These are phyloP conservation scores for Colletotrichum sp. DNA, from an alignment of 2,329 filamentous ascomycete genomes.

Conservation along the genomic window DNA sequence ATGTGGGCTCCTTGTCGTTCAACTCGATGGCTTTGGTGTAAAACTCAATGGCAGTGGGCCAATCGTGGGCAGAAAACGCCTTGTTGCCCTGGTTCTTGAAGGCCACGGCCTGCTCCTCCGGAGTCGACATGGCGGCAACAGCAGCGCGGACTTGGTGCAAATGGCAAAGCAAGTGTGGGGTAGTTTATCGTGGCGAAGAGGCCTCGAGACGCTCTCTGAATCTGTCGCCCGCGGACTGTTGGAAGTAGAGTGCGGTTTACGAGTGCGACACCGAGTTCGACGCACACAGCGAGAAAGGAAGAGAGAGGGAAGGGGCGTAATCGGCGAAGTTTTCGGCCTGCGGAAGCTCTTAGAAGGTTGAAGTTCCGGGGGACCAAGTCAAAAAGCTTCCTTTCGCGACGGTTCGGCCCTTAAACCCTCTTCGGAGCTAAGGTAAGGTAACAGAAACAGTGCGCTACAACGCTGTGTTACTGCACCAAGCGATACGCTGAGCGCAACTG, in stretches of 20 bases:
- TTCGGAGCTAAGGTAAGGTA: conserved; percentile 11
- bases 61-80: conserved; percentile 88
- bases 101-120: conserved; percentile 73
- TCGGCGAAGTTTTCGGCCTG: conserved; percentile 7
- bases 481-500: not conserved
- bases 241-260: not conserved
- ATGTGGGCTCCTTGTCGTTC: conserved; percentile 84
- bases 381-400: conserved; percentile 15
- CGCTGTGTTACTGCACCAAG: not conserved
- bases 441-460: conserved; percentile 6
- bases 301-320: not conserved
- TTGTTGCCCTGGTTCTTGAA: conserved; percentile 96
- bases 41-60: conserved; percentile 78
- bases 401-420: conserved; percentile 21
- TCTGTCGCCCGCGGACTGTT: not conserved
- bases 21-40: conserved; percentile 89
- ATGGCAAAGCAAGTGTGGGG: conserved; percentile 1
- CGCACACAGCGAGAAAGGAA: not conserved
- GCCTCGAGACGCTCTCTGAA: not conserved
- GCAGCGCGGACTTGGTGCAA: not conserved
- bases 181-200: conserved; percentile 4
- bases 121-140: conserved; percentile 41
- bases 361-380: conserved; percentile 9
- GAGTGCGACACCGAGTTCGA: not conserved
- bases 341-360: conserved; percentile 20